Base-by-base conservation (phyloP, 2,329 filamentous ascomycete genomes). In the Alternaria sp. region DNA sequence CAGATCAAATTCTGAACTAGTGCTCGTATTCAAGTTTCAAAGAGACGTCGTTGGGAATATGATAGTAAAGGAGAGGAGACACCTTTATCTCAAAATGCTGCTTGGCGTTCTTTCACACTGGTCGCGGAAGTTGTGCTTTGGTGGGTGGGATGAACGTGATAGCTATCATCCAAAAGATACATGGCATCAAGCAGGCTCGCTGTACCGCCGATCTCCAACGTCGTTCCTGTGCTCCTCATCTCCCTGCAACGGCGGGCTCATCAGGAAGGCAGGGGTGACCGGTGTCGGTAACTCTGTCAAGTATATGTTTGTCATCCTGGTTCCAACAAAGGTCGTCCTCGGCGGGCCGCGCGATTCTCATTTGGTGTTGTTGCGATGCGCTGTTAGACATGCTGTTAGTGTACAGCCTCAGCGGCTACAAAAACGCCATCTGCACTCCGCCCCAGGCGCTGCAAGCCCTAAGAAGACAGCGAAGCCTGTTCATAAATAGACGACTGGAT, bases 361-460 rank as follows among this genome's bases (percentile, higher is more conserved):
- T 51, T 60, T 28, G 44, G 33, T 31, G 34, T 31, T 44, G 17
- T 54, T 33, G 45, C n/a, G 17, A 37, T 56, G 41, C 52, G 58
- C 39, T 57, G 58, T 54, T 55, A 44, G 45, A 40, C 46, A 29
- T 60, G 57, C 46, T 58, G 59, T 33, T 44, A 21, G 52, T 58
- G 49, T 52, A 29, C 45, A 59, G 51, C 53, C 60, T 55, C 59
- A 49, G 64, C 64, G 64, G 64, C 46, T 67, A 65, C 14, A 10
- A 48, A 34, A 24, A 57, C 57, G 54, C 60, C 60, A 55, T 55
- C 8, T 31, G 13, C 17, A 42, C n/a, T 45, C 28, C 5, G 42
- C 48, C 36, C 26, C 42, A 1, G 7, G n/a, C 31, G 24, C 23
- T 14, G 7, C 24, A 39, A 1, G 7, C n/a, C 14, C 23, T 10